Evolutionary conservation across 768 basidiomycete genomes (phyloP).

Genomic region (Russula sp.): DNA sequence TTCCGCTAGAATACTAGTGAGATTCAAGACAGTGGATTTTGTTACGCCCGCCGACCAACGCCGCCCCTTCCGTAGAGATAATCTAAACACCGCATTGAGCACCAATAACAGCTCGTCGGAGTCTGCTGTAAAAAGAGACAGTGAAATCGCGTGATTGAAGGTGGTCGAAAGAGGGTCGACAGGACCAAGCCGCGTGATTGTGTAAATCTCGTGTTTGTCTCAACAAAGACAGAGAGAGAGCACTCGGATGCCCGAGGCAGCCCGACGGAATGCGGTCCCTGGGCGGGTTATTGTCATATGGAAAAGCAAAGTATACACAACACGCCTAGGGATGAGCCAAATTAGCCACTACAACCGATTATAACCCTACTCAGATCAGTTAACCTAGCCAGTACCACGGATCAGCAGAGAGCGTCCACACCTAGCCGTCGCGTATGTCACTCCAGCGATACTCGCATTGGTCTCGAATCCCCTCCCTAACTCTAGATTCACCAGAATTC

Average conservation of each 20-base stretch:
- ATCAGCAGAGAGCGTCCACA: not conserved
- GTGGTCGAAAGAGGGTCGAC: no score
- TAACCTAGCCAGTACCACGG: constrained; percentile 5
- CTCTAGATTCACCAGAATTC: constrained; percentile 62
- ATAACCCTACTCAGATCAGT: not conserved
- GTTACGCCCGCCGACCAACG: no score
- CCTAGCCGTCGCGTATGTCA: constrained; percentile 10
- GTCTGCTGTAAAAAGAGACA: no score
- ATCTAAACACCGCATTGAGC: no score
- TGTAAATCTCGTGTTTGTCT: constrained; percentile 3
- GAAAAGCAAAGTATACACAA: not conserved
- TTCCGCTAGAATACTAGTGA: no score
- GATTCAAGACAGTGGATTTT: no score
- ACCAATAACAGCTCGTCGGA: no score
- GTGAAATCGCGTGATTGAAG: no score
- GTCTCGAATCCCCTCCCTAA: not conserved
- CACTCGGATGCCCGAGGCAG: no score
- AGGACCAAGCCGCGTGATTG: not conserved
- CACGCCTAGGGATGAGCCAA: not conserved
- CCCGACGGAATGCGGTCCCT: not conserved
- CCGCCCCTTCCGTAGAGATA: no score
- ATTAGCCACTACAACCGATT: not conserved
- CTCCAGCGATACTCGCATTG: not conserved
- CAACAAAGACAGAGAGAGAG: no score
- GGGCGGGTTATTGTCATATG: not conserved